These are phyloP conservation scores for Orobanche coerulescens DNA, from an alignment of 257 asterid genomes.

Conservation along the genomic window DNA sequence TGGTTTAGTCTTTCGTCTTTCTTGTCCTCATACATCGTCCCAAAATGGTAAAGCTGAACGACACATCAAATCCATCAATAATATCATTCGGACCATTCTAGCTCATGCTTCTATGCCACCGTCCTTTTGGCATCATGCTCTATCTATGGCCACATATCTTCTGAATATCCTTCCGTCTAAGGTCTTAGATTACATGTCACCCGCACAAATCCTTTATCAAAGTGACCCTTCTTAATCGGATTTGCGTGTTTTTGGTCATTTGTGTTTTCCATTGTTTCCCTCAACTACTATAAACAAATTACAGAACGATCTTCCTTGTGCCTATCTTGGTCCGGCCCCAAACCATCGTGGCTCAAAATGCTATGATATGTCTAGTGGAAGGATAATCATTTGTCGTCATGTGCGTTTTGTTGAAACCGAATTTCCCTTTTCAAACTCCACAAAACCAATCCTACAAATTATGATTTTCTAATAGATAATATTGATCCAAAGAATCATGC, in stretches of 20 bases:
- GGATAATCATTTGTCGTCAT: neutral
- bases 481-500: too few relatives aligned
- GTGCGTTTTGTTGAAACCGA: neutral
- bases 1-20: too few relatives aligned
- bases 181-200: neutral
- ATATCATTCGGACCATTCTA: too few relatives aligned
- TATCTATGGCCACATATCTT: too few relatives aligned
- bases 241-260: neutral
- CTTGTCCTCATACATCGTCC: too few relatives aligned
- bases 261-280: neutral
- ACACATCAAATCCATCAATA: too few relatives aligned
- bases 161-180: too few relatives aligned
- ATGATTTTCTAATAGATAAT: too few relatives aligned
- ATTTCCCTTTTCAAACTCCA: neutral
- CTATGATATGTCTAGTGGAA: neutral
- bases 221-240: neutral
- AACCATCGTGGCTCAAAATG: too few relatives aligned
- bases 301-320: neutral
- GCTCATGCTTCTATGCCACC: too few relatives aligned
- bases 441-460: neutral
- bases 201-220: neutral
- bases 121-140: too few relatives aligned
- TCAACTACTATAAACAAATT: neutral
- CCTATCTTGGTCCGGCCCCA: neutral
- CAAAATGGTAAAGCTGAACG: too few relatives aligned